These are phyloP conservation scores for Aspergillus pseudoglaucus DNA, from an alignment of 2,329 filamentous ascomycete species.

Conservation along the genomic window DNA sequence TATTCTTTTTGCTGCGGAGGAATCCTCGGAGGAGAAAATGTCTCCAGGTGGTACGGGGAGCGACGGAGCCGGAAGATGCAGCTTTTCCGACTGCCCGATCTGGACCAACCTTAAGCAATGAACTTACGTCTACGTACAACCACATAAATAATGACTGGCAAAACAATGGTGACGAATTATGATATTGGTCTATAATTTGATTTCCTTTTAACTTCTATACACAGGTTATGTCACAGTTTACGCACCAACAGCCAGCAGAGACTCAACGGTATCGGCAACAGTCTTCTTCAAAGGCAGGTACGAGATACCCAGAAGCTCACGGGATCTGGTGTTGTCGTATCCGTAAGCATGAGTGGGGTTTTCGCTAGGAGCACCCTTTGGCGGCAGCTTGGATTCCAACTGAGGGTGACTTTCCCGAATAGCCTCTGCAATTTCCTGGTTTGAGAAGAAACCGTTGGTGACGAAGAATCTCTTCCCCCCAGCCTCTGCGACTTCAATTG, in stretches of 20 bases:
- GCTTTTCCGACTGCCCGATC: slow-evolving; percentile 1
- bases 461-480: slow-evolving; percentile 43
- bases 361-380: slow-evolving; percentile 26
- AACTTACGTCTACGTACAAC: no score
- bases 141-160: no score
- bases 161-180: neutral
- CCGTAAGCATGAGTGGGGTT: slow-evolving; percentile 23
- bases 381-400: slow-evolving; percentile 35
- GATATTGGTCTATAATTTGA: neutral
- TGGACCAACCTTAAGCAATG: no score
- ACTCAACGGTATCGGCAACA: slow-evolving; percentile 33
- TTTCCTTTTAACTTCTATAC: neutral
- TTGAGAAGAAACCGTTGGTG: slow-evolving; percentile 35
- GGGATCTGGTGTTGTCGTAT: slow-evolving; percentile 36
- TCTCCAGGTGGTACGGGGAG: slow-evolving; percentile 19
- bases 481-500: slow-evolving; percentile 41
- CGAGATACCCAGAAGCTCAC: slow-evolving; percentile 35
- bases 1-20: slow-evolving; percentile 5
- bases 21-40: slow-evolving; percentile 27
- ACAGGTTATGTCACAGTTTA: slow-evolving; percentile 6
- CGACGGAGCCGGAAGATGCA: slow-evolving; percentile 14
- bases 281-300: slow-evolving; percentile 35
- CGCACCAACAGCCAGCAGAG: slow-evolving; percentile 26
- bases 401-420: slow-evolving; percentile 39
- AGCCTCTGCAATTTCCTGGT: slow-evolving; percentile 37